Evolutionary conservation across 2,329 filamentous ascomycete species (phyloP).

Genomic region (Colletotrichum higginsianum): DNA sequence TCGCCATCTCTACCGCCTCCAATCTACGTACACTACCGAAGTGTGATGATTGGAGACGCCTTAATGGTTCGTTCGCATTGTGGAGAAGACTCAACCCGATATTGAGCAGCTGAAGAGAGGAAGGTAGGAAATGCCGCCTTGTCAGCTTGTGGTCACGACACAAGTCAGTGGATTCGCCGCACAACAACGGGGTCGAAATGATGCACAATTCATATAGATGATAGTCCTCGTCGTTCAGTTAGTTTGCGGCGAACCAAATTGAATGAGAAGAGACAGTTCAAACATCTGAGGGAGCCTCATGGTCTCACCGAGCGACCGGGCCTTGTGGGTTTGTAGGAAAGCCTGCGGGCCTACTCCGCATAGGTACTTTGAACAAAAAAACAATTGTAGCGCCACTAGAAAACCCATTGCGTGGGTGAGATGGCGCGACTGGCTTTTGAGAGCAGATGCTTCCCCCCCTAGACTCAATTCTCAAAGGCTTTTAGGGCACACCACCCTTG

Average conservation of each 20-base stretch:
- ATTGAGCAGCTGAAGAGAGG: no score
- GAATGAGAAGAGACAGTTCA: conserved; percentile 4
- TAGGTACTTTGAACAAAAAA: no score
- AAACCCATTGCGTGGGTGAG: neutral
- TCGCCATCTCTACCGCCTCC: conserved; percentile 5
- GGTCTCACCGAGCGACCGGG: conserved; percentile 11
- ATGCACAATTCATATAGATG: neutral
- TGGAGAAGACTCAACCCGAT: no score
- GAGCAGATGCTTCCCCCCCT: conserved; percentile 22
- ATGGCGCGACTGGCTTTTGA: neutral
- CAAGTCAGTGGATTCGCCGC: neutral
- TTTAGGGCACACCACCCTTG: conserved; percentile 3
- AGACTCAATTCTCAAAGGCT: neutral
- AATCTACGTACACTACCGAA: neutral
- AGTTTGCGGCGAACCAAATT: conserved; percentile 17
- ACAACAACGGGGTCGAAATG: conserved; percentile 6
- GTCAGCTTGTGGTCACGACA: neutral
- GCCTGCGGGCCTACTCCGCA: neutral
- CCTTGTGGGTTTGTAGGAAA: neutral
- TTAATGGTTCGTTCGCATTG: no score
- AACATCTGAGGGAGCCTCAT: conserved; percentile 4
- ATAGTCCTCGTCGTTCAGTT: conserved; percentile 21
- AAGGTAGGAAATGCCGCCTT: no score
- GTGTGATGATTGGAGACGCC: neutral
- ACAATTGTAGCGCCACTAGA: neutral